Percentiles rank a stretch among this genome's conserved stretches.
Conservation (phyloP, 805 yeast species). For the Saturnispora sanitii region DNA sequence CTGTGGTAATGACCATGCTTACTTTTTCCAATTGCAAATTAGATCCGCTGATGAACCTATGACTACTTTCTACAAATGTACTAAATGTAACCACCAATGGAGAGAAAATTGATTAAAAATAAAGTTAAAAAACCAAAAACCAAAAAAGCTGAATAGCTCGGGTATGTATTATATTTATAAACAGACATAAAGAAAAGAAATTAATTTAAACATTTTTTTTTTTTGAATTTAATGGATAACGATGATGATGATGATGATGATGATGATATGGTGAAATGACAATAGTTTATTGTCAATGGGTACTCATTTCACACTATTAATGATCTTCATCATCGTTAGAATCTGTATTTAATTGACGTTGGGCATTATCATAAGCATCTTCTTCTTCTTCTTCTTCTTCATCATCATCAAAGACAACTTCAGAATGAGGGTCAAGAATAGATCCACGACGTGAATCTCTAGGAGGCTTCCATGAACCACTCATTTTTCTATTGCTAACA, state of each 20-base stretch:
- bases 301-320: no score
- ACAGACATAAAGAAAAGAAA: no score
- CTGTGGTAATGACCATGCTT: slow-evolving; percentile 87
- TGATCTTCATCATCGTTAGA: no score
- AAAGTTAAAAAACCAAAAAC: no score
- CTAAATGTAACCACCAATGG: slow-evolving; percentile 91
- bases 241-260: no score
- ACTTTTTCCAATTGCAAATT: slow-evolving; percentile 93
- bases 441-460: slow-evolving; percentile 14
- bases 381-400: slow-evolving; percentile 13
- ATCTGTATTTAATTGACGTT: no score
- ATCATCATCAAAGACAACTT: slow-evolving; percentile 15
- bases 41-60: slow-evolving; percentile 98
- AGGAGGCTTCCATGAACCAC: slow-evolving; percentile 12
- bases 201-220: no score
- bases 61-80: slow-evolving; percentile 97
- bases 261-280: no score
- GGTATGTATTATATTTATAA: no score
- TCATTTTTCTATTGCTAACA: slow-evolving; percentile 8
- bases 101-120: slow-evolving; percentile 63
- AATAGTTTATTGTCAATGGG: no score
- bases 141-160: no score
- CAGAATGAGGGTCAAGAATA: slow-evolving; percentile 7
- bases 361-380: slow-evolving; percentile 4
- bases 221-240: no score